phyloP scores from a whole-genome alignment of 140 eudicot species.

The Senecio squalidus region DNA sequence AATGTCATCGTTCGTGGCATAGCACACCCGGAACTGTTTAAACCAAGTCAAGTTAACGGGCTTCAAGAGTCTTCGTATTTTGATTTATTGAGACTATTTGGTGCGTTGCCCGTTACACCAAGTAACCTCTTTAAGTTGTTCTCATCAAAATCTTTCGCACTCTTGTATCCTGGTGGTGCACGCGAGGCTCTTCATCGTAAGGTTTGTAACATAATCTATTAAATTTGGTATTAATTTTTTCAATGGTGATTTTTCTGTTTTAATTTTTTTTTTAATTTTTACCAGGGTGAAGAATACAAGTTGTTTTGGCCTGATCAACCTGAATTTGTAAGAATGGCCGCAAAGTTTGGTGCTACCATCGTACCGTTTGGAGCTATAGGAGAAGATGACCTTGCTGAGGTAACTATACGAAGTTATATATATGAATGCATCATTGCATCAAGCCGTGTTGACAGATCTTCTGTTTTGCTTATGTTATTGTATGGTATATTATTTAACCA shows the following conservation, averaged over 20 bases:
- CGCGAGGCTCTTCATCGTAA: constrained; percentile 91
- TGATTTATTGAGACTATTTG: constrained; percentile 58
- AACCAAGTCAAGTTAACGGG: constrained; percentile 2
- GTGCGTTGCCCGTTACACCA: constrained; percentile 70
- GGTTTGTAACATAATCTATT: constrained; percentile 32
- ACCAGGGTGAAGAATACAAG: constrained; percentile 77
- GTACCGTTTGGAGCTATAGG: constrained; percentile 89
- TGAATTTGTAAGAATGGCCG: constrained; percentile 92
- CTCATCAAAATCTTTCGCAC: constrained; percentile 53
- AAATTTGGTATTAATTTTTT: background rate
- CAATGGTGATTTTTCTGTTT: background rate
- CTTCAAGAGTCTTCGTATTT: constrained; percentile 36
- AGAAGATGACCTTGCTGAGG: constrained; percentile 80
- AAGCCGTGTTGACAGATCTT: no score
- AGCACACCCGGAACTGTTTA: constrained; percentile 67
- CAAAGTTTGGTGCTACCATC: constrained; percentile 73
- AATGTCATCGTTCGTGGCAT: constrained; percentile 67
- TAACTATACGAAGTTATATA: constrained; percentile 12
- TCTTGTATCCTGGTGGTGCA: constrained; percentile 95
- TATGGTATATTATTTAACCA: no score
- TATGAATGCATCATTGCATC: no score
- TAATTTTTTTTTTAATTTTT: background rate
- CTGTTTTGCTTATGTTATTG: no score
- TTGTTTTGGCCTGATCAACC: constrained; percentile 92
- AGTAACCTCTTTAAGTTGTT: constrained; percentile 64